Conservation (phyloP, 306 rosid genomes). For the Corylus heterophylla region DNA sequence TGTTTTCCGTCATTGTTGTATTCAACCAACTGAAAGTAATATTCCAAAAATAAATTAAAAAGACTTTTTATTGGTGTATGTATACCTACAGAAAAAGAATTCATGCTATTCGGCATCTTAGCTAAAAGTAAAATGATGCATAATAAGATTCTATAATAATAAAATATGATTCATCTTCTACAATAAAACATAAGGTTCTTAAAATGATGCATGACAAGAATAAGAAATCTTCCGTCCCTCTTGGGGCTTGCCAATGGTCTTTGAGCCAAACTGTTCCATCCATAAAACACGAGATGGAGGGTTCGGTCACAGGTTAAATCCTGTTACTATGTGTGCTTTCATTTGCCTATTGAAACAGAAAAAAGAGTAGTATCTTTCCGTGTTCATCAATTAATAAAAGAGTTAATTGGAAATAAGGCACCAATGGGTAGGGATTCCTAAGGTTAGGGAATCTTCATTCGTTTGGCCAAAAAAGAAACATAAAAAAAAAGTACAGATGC, state of each 20-base stretch:
- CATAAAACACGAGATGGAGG: background rate
- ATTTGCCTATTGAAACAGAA: background rate
- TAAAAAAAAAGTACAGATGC: no score
- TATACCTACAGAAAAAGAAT: background rate
- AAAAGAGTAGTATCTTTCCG: background rate
- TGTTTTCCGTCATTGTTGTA: constrained; percentile 74
- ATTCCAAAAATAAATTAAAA: constrained; percentile 7
- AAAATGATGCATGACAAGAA: background rate
- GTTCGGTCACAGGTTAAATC: background rate
- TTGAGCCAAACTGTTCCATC: background rate
- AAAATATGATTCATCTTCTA: background rate
- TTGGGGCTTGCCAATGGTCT: background rate
- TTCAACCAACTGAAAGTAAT: constrained; percentile 77
- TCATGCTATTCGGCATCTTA: background rate
- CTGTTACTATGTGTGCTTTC: background rate
- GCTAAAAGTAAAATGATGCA: background rate
- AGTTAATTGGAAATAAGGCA: background rate
- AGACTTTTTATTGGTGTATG: constrained; percentile 15
- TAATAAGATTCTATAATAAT: background rate
- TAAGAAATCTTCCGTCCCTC: background rate
- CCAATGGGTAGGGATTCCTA: background rate
- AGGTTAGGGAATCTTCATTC: background rate
- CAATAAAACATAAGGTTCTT: background rate
- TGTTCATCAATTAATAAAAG: background rate
- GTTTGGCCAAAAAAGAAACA: background rate